Base-by-base conservation (phyloP, 176 grass and related monocot genomes). In the Oryza glaberrima region DNA sequence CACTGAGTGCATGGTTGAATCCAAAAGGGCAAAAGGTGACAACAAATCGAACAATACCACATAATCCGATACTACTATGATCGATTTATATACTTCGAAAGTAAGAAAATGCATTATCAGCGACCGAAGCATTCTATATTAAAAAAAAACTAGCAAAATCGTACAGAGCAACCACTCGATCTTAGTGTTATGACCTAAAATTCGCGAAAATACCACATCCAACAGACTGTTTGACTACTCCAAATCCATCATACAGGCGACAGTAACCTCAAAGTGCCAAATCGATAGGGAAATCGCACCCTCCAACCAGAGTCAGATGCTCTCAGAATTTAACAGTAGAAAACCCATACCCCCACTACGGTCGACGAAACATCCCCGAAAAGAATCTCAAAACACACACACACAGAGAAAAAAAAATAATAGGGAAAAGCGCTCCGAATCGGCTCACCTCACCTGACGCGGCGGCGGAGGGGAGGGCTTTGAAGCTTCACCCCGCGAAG, bases 361-460 rank as follows among this genome's bases (percentile, higher is more conserved):
- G 69, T 80, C 70, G 63, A 72, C 3, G 49, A 76, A 65, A 46
- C 88, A 40, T 12, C 12, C 12, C 9, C 11, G 20, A 14, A 75
- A 32, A 32, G 30, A 32, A 32, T 32, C 30, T 32, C 2, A 32
- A 32, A 32, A 32, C 30, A 2, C 30, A 32, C 30, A 6, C 6
- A 6, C 6, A 11, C 34, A 26, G 0, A 1, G 17, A 1, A 9
- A 22, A 6, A 23, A 12, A 22, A 6, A 13, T 41, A 9, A 6
- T 4, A 63, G 20, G 17, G 48, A 9, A 84, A 51, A 8, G 68
- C 16, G 3, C 20, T 44, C 60, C 67, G 48, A 61, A 28, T 67
- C 30, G 73, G 79, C 69, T 87, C 69, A 90, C 89, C 89, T 76
- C 75, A 46, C 46, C 28, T 73, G 32, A 28, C 67, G 65, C 44